Evolutionary conservation across 768 basidiomycete species (phyloP), one percentile per base, ranked within the genome.

Genomic region (Porpolomopsis calyptriformis): DNA sequence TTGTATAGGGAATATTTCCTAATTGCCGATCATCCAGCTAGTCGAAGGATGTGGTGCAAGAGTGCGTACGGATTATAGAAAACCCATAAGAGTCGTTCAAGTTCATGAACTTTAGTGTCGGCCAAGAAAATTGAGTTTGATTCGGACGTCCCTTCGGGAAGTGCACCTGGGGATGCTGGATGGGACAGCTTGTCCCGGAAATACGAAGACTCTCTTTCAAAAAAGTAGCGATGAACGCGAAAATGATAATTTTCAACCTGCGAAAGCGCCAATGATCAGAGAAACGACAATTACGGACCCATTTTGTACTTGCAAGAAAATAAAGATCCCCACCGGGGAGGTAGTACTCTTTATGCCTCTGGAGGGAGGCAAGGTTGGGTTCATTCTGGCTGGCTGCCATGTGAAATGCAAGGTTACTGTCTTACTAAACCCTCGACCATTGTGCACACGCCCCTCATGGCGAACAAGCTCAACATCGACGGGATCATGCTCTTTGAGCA

Each of bases 401-500:
- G n/a, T n/a, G n/a, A n/a, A n/a, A n/a, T n/a, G n/a, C n/a, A n/a
- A n/a, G n/a, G n/a, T n/a, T n/a, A n/a, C n/a, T n/a, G n/a, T n/a
- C n/a, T n/a, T n/a, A n/a, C n/a, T n/a, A n/a, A n/a, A n/a, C n/a
- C n/a, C n/a, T n/a, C n/a, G n/a, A n/a, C n/a, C n/a, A n/a, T n/a
- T n/a, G n/a, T n/a, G n/a, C n/a, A n/a, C n/a, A n/a, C n/a, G 19
- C 10, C 12, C 27, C 37, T 23, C 18, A 74, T 75, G 73, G 58
- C 60, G 19, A 67, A 60, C 60, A 87, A 80, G 56, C 60, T 46
- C 10, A 83, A 81, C 53, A 56, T 75, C 4, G 88, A 91, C 40
- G 85, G 85, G 0, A 66, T 81, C 10, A 67, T 89, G 58, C 73
- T 89, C 48, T 85, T 91, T 50, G 88, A 91, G 60, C 86, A 91